These are phyloP conservation scores for Cucurbita moschata DNA, from an alignment of 306 rosid genomes.

Conservation along the genomic window DNA sequence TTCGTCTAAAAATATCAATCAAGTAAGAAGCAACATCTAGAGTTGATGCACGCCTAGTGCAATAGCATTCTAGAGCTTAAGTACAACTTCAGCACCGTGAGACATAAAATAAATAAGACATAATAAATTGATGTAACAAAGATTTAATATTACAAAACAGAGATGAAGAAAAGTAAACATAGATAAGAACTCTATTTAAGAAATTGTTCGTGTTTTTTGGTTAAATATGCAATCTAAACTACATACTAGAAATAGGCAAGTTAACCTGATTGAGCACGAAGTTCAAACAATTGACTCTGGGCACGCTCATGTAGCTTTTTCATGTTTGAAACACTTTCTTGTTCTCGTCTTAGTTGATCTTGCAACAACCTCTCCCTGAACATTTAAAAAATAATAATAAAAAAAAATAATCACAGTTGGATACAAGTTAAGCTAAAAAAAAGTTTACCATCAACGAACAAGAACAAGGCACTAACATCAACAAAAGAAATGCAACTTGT, in stretches of 20 bases:
- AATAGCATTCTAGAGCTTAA: not conserved
- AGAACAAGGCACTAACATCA: not conserved
- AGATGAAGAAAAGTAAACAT: not conserved
- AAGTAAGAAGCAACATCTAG: not conserved
- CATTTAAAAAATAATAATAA: constrained; percentile 1
- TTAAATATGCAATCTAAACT: constrained; percentile 3
- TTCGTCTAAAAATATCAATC: constrained; percentile 40
- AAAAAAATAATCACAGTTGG: not conserved
- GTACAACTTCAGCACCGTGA: not conserved
- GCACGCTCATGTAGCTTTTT: constrained; percentile 90
- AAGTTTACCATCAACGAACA: not conserved
- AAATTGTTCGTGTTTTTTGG: not conserved
- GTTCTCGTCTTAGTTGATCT: constrained; percentile 78
- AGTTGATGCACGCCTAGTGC: not conserved
- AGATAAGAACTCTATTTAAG: not conserved
- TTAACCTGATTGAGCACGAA: constrained; percentile 90
- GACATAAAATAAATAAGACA: not conserved
- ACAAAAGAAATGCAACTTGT: not conserved
- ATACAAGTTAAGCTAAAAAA: constrained; percentile 5
- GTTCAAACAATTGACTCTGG: constrained; percentile 85
- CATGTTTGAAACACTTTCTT: constrained; percentile 94
- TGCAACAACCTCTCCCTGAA: constrained; percentile 82
- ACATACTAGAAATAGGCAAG: constrained; percentile 4
- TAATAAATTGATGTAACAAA: not conserved
- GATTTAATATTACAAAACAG: not conserved